Conservation (phyloP, 441 rosid genomes). For the Aleurites moluccanus region DNA sequence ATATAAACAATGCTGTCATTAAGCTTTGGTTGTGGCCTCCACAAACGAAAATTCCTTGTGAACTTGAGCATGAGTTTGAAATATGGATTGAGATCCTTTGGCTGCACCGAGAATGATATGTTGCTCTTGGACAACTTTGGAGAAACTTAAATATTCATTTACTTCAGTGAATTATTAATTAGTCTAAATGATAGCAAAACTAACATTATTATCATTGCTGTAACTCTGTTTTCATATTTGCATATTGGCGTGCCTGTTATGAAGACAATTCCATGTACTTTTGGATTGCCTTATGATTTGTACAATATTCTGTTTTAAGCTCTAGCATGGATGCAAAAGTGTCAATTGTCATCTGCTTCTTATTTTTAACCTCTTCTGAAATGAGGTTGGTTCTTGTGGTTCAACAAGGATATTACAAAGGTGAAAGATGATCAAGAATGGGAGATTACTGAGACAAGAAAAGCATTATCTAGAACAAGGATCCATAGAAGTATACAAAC, state of each 20-base stretch:
- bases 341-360: not conserved
- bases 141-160: not conserved
- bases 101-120: too few relatives aligned
- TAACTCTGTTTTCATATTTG: not conserved
- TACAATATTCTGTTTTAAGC: not conserved
- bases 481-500: constrained; percentile 68
- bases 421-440: constrained; percentile 88
- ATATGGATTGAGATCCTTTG: not conserved
- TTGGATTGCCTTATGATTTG: not conserved
- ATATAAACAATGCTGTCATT: not conserved
- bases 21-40: not conserved
- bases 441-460: constrained; percentile 78
- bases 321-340: not conserved
- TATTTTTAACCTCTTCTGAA: constrained; percentile 19
- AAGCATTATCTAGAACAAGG: constrained; percentile 79
- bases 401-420: constrained; percentile 86
- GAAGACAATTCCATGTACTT: not conserved
- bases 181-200: constrained; percentile 3
- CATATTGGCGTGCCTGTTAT: not conserved
- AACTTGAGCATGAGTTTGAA: not conserved
- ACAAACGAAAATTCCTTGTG: not conserved
- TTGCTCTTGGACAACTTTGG: not conserved
- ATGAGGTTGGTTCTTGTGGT: constrained; percentile 33
- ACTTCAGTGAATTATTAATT: too few relatives aligned
- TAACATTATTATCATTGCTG: not conserved